A percentile compares a stretch with the other conserved stretches of the same genome.
Evolutionary conservation across 192 early-diverging fungal species (phyloP).

Genomic region (Gryganskiella cystojenkinii): DNA sequence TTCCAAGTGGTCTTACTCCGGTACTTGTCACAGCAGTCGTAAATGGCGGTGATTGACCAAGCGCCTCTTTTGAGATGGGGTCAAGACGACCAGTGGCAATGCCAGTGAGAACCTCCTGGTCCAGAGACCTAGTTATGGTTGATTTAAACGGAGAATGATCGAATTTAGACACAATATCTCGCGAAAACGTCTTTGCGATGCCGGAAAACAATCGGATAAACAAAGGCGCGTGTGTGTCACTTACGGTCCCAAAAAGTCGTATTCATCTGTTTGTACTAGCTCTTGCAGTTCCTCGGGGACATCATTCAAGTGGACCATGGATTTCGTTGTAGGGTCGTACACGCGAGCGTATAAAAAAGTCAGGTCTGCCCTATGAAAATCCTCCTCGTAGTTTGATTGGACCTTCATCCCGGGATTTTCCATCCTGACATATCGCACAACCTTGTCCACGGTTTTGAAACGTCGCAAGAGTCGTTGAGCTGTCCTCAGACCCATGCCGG

Average conservation of each 20-base stretch:
- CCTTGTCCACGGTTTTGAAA: constrained; percentile 56
- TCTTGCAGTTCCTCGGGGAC: constrained; percentile 55
- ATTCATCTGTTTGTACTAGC: constrained; percentile 52
- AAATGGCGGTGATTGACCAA: too few species aligned
- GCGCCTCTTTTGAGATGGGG: too few species aligned
- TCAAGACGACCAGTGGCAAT: too few species aligned
- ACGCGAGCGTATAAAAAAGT: constrained; percentile 94
- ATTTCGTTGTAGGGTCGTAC: constrained; percentile 71
- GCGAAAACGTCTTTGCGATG: too few species aligned
- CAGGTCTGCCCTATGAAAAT: constrained; percentile 80
- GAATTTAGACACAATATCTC: too few species aligned
- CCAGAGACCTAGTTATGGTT: too few species aligned
- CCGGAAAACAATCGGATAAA: too few species aligned
- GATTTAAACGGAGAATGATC: too few species aligned
- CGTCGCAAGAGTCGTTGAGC: constrained; percentile 68
- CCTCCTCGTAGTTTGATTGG: constrained; percentile 72
- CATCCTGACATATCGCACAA: constrained; percentile 27
- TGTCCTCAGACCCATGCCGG: constrained; percentile 88
- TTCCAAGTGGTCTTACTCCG: too few species aligned
- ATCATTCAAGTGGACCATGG: constrained; percentile 68
- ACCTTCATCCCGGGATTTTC: constrained; percentile 48
- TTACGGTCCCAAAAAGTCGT: constrained; percentile 69
- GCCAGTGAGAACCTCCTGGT: too few species aligned
- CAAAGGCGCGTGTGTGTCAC: constrained; percentile 14
- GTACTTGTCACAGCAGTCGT: too few species aligned